Evolutionary conservation across 331 rosid genomes (phyloP).

Genomic region (Cydonia oblonga): DNA sequence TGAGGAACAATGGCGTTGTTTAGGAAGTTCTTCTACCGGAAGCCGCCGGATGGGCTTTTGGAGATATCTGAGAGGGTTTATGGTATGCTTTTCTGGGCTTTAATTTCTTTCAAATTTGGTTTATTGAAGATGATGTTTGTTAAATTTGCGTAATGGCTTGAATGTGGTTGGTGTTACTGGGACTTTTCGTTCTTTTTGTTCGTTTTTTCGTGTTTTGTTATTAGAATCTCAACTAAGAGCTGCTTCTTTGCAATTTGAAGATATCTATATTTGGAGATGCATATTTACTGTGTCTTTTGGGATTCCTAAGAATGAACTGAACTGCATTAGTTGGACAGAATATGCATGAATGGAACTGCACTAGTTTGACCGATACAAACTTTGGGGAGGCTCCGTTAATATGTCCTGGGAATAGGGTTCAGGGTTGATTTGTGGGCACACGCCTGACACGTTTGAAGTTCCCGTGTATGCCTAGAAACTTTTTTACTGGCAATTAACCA

Average conservation of each 20-base stretch:
- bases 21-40: conserved; percentile 80
- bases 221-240: neutral
- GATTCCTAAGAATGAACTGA: neutral
- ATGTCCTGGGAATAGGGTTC: neutral
- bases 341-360: neutral
- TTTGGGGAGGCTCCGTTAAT: neutral
- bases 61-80: conserved; percentile 94
- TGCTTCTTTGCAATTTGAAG: neutral
- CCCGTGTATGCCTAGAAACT: neutral
- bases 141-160: neutral
- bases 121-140: conserved; percentile 4
- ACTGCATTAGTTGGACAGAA: neutral
- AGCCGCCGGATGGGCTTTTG: conserved; percentile 94
- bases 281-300: neutral
- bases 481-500: neutral
- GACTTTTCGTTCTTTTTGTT: neutral
- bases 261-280: neutral
- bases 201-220: neutral
- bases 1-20: conserved; percentile 66
- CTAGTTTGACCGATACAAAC: neutral
- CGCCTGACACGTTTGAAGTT: neutral
- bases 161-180: neutral
- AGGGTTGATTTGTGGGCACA: neutral
- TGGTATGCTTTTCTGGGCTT: conserved; percentile 43
- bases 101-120: neutral